Evolutionary conservation across 192 early-diverging fungal species (phyloP).

Genomic region (Dissophora ornata): DNA sequence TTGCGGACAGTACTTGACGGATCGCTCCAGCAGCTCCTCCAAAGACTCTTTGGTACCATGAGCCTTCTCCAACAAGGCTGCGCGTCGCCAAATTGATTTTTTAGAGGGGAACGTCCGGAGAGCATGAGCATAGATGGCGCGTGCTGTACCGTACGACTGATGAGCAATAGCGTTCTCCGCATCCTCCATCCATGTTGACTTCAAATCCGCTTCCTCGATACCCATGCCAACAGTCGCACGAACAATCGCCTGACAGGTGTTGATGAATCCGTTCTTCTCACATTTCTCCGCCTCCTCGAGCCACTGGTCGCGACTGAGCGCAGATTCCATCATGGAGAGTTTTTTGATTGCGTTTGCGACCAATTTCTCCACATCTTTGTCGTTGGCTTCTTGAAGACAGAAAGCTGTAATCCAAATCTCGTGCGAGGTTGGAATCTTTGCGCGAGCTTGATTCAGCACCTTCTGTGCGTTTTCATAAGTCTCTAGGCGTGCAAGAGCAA

Average conservation of each 20-base stretch:
- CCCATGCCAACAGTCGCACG: constrained; percentile 81
- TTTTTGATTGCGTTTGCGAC: constrained; percentile 77
- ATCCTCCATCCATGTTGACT: constrained; percentile 90
- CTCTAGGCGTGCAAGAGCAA: constrained; percentile 94
- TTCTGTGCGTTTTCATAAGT: constrained; percentile 86
- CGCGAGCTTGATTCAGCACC: constrained; percentile 92
- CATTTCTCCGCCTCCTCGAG: constrained; percentile 85
- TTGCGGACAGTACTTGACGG: constrained; percentile 90
- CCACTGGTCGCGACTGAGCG: constrained; percentile 89
- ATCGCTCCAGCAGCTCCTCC: constrained; percentile 83
- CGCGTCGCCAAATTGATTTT: constrained; percentile 85
- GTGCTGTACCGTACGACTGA: constrained; percentile 78
- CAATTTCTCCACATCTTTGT: constrained; percentile 72
- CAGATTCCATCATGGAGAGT: constrained; percentile 72
- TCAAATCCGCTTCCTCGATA: constrained; percentile 80
- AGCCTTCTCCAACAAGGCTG: constrained; percentile 87
- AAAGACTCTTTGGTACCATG: constrained; percentile 82
- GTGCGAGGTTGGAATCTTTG: constrained; percentile 85
- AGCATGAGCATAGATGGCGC: constrained; percentile 88
- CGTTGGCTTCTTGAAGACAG: constrained; percentile 79
- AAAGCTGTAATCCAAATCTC: constrained; percentile 97
- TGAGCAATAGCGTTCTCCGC: constrained; percentile 78
- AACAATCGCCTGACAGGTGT: constrained; percentile 88
- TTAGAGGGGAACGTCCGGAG: constrained; percentile 80
- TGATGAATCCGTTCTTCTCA: constrained; percentile 81